These are phyloP conservation scores for Schizochytrium sp. DNA, from an alignment of 108 stramenopile species.

Conservation along the genomic window DNA sequence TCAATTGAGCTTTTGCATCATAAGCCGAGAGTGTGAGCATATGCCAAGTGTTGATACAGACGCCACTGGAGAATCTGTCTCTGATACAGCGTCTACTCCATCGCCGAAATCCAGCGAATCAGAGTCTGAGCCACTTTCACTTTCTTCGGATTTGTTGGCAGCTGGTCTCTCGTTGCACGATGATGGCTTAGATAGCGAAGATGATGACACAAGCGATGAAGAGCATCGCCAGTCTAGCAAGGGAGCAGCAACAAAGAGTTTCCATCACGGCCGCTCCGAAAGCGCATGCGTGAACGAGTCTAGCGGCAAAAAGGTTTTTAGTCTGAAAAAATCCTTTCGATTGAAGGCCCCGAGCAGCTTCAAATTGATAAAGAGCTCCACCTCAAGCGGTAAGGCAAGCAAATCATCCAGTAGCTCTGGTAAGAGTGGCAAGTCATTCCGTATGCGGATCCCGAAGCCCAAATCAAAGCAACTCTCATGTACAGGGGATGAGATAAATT, in stretches of 20 bases:
- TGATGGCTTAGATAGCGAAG: not conserved
- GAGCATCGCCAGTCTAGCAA: not conserved
- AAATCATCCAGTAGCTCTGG: not conserved
- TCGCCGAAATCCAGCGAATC: not conserved
- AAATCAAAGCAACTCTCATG: not conserved
- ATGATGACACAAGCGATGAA: not conserved
- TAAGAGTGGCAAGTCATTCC: conserved; percentile 30
- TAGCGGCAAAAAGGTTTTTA: not conserved
- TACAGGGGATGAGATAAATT: not conserved
- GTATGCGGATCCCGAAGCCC: not conserved
- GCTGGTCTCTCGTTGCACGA: conserved; percentile 21
- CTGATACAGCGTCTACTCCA: not conserved
- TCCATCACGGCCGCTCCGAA: not conserved
- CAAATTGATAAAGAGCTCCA: not conserved
- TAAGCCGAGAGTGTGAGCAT: not conserved
- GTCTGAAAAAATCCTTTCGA: conserved; percentile 8
- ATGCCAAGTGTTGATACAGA: not conserved
- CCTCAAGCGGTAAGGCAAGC: not conserved
- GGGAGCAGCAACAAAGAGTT: not conserved
- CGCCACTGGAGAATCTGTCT: not conserved
- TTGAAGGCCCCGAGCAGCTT: not conserved
- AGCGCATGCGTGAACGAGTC: no score
- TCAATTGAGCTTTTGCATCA: not conserved
- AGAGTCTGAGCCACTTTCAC: not conserved
- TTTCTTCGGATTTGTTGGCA: not conserved